Evolutionary conservation across 2,329 filamentous ascomycete species (phyloP).

Genomic region (Colletotrichum sp.): DNA sequence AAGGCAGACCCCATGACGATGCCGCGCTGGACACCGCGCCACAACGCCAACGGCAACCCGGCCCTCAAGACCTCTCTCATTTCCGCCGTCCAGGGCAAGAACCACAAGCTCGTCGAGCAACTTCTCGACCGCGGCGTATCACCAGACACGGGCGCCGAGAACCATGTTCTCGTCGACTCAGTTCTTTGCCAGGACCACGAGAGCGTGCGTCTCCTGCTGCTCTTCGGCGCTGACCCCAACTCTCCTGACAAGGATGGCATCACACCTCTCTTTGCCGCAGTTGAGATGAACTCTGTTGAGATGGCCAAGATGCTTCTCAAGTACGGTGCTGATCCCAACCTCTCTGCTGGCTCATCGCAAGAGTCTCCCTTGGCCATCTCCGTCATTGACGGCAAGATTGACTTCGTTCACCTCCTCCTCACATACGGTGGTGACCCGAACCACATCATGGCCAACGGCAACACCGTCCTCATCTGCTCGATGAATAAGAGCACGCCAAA

Average conservation of each 20-base stretch:
- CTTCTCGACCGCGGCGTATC: constrained; percentile 63
- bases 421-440: constrained; percentile 66
- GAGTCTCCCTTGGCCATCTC: constrained; percentile 62
- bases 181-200: constrained; percentile 56
- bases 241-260: constrained; percentile 49
- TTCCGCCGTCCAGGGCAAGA: constrained; percentile 59
- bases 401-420: constrained; percentile 63
- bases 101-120: constrained; percentile 61
- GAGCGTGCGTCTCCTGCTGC: constrained; percentile 57
- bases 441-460: constrained; percentile 57
- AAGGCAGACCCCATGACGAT: constrained; percentile 55
- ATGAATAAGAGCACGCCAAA: constrained; percentile 64
- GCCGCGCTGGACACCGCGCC: constrained; percentile 57
- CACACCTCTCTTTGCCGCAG: constrained; percentile 56
- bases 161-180: constrained; percentile 58
- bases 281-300: constrained; percentile 58
- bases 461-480: constrained; percentile 63
- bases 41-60: constrained; percentile 44
- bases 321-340: constrained; percentile 66
- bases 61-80: constrained; percentile 52
- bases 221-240: constrained; percentile 65
- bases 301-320: constrained; percentile 66
- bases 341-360: constrained; percentile 50
- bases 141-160: constrained; percentile 50
- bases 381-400: constrained; percentile 55